Evolutionary conservation across 352 stramenopile species (phyloP), one percentile per base, ranked within the genome.

Genomic region (Pilasporangium apinafurcum): DNA sequence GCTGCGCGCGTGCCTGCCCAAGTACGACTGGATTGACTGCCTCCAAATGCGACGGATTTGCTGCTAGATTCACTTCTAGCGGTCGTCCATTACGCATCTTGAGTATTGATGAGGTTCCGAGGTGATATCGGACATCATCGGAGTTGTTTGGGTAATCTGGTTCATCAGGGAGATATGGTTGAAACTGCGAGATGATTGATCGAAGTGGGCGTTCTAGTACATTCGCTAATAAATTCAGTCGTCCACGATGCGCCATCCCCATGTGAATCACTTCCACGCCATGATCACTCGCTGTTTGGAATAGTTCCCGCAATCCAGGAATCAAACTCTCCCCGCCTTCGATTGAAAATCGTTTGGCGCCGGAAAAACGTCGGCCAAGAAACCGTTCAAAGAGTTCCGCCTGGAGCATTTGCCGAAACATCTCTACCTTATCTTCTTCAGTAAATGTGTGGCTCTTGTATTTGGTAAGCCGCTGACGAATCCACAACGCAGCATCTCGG

Each of bases 31-130:
- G 84, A 65, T 99, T 97, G 20, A 99, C 96, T 28, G 96, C 96
- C 67, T 99, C 97, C 13, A 99, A 68, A 62, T 99, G 96, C n/a
- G 92, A 98, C 20, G 97, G 96, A 62, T 99, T 99, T 9, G 96
- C 93, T 8, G 97, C 83, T 35, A 99, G 78, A 29, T 80, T 84
- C 7, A 93, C 75, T 52, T 92, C 73, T 31, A 94, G 48, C 6
- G 51, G 34, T 7, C 73, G 75, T 5, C 74, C 80, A 17, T 67
- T 87, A 29, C 58, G 70, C 73, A 83, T 86, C 44, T 77, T 61
- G 33, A 89, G 60, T 17, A 74, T 39, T 12, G 74, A 91, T 17
- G 77, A 83, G 20, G 82, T 92, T 48, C 84, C 86, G 30, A 96
- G 62, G 42, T 96, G 86, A 31, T 93, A 95, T 8, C 74, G 70